A percentile compares a stretch with the other conserved stretches of the same genome.
Conservation (phyloP, 441 rosid genomes). For the Hura crepitans region DNA sequence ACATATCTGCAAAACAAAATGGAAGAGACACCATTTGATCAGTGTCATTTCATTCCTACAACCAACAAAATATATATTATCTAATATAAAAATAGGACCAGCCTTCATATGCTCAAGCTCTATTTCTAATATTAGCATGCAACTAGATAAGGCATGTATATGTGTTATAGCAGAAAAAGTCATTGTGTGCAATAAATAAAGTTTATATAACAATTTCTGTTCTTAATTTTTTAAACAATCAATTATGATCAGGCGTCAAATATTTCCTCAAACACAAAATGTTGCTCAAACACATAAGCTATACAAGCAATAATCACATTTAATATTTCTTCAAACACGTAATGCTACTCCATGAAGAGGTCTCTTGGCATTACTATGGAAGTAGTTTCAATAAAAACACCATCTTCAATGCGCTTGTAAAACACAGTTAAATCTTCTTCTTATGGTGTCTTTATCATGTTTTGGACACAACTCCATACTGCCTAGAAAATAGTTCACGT, state of each 20-base stretch:
- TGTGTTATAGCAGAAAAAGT: not conserved
- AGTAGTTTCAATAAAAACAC: too few relatives aligned
- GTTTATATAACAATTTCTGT: not conserved
- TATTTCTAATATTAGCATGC: not conserved
- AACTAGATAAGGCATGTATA: not conserved
- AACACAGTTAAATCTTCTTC: too few relatives aligned
- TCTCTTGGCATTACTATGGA: too few relatives aligned
- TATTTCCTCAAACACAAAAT: too few relatives aligned
- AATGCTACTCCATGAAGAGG: too few relatives aligned
- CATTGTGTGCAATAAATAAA: not conserved
- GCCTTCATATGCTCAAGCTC: not conserved
- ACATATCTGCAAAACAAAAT: constrained; percentile 69
- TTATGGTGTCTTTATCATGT: too few relatives aligned
- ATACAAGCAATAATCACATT: not conserved
- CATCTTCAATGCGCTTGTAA: too few relatives aligned
- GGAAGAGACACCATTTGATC: constrained; percentile 7
- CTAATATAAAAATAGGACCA: constrained; percentile 4
- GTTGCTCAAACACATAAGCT: not conserved
- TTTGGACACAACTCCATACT: too few relatives aligned
- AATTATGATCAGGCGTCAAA: not conserved
- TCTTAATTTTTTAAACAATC: not conserved
- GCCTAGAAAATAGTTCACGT: too few relatives aligned
- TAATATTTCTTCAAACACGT: not conserved
- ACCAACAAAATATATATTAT: not conserved
- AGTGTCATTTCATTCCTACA: constrained; percentile 12